These are phyloP conservation scores for Phialocephala sp. DNA, from an alignment of 2,329 filamentous ascomycete species.

Conservation along the genomic window DNA sequence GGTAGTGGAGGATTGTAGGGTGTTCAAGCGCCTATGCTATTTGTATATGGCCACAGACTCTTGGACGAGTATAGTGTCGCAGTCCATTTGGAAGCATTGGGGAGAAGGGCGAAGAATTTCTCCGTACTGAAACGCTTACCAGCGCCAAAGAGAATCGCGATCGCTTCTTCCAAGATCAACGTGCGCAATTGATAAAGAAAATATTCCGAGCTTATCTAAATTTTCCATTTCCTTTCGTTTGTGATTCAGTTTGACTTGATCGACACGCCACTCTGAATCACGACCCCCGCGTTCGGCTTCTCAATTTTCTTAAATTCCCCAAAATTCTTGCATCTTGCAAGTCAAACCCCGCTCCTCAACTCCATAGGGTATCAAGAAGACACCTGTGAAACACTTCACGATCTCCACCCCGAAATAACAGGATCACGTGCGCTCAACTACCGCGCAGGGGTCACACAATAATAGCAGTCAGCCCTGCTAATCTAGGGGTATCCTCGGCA, in stretches of 20 bases:
- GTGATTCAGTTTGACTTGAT: background rate
- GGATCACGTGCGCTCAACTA: background rate
- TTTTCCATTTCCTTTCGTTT: background rate
- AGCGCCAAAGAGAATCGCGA: background rate
- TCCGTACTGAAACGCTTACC: too few species aligned
- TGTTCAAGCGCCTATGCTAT: background rate
- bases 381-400: background rate
- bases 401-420: background rate
- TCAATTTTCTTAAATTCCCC: background rate
- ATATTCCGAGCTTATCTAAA: background rate
- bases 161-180: background rate
- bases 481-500: background rate
- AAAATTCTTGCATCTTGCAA: background rate
- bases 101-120: background rate
- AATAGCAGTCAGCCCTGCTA: background rate
- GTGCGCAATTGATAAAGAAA: background rate
- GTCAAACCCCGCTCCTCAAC: background rate
- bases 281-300: background rate
- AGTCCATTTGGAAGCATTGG: background rate
- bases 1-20: too few species aligned
- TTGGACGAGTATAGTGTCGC: background rate
- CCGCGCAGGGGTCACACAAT: background rate
- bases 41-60: background rate
- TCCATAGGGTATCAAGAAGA: background rate
- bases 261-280: conserved; percentile 3